These are phyloP conservation scores for Sporothrix euskadiensis DNA, from an alignment of 2,329 filamentous ascomycete species.

Conservation along the genomic window DNA sequence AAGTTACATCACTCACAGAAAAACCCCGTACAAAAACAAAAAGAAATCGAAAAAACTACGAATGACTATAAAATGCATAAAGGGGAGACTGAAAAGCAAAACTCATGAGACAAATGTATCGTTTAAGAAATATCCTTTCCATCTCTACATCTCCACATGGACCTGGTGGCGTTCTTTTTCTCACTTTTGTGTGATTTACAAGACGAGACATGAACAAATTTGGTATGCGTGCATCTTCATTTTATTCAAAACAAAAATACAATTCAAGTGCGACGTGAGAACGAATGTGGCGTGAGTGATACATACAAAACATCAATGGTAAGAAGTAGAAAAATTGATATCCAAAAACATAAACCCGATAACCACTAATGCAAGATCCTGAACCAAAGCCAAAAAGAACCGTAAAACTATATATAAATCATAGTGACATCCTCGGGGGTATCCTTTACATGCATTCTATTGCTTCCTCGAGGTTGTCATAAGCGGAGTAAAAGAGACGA, in stretches of 20 bases:
- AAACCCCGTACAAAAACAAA: background rate
- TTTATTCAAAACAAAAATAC: background rate
- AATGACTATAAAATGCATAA: background rate
- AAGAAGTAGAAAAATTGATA: background rate
- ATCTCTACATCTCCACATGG: background rate
- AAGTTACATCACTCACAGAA: background rate
- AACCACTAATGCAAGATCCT: background rate
- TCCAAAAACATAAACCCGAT: conserved; percentile 3
- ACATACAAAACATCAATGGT: conserved; percentile 9
- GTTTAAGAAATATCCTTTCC: background rate
- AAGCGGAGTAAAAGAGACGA: conserved; percentile 4
- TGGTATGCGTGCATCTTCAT: background rate
- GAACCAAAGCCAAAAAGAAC: background rate
- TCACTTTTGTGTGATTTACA: background rate
- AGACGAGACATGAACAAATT: background rate
- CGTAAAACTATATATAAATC: background rate
- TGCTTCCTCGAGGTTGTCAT: conserved; percentile 19
- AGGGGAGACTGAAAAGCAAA: background rate
- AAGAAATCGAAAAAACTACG: background rate
- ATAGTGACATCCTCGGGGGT: conserved; percentile 21
- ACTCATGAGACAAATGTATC: background rate
- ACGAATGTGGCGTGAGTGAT: conserved; percentile 3
- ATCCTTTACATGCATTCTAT: conserved; percentile 16
- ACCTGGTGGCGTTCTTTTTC: background rate
- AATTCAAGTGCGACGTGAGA: background rate